phyloP scores from a whole-genome alignment of 2,329 filamentous ascomycete genomes.

The Diaporthe velutina region DNA sequence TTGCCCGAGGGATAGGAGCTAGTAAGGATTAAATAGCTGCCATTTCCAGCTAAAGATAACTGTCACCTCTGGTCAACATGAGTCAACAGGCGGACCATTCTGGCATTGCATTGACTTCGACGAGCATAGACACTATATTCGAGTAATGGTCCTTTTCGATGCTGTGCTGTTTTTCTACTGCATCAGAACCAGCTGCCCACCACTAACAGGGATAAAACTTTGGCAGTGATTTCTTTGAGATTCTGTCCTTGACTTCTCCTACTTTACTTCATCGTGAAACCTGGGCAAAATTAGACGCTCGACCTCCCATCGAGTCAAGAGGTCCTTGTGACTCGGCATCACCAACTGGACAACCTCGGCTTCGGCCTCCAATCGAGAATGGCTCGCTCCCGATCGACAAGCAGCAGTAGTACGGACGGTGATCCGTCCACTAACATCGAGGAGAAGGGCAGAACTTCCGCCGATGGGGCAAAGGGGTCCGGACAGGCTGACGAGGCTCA shows the following conservation, averaged over 20 bases:
- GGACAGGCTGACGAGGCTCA: neutral
- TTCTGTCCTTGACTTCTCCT: neutral
- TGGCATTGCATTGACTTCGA: neutral
- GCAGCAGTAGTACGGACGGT: neutral
- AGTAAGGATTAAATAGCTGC: neutral
- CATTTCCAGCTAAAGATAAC: neutral
- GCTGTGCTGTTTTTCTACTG: neutral
- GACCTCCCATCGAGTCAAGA: neutral
- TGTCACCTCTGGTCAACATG: neutral
- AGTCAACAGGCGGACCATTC: neutral
- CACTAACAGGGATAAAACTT: neutral
- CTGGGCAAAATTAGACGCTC: neutral
- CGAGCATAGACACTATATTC: neutral
- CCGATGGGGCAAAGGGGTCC: neutral
- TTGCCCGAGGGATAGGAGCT: slow-evolving; percentile 2
- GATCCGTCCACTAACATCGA: slow-evolving; percentile 15
- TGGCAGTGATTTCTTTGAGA: neutral
- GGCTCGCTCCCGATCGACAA: slow-evolving; percentile 8
- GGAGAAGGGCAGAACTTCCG: neutral
- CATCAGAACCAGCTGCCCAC: neutral
- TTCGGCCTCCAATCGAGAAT: neutral
- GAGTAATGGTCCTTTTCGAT: neutral
- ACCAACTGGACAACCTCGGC: neutral
- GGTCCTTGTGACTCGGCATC: neutral
- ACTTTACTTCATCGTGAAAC: neutral